phyloP scores from a whole-genome alignment of 495 filamentous ascomycete species.

The Talaromyces trachyspermus region DNA sequence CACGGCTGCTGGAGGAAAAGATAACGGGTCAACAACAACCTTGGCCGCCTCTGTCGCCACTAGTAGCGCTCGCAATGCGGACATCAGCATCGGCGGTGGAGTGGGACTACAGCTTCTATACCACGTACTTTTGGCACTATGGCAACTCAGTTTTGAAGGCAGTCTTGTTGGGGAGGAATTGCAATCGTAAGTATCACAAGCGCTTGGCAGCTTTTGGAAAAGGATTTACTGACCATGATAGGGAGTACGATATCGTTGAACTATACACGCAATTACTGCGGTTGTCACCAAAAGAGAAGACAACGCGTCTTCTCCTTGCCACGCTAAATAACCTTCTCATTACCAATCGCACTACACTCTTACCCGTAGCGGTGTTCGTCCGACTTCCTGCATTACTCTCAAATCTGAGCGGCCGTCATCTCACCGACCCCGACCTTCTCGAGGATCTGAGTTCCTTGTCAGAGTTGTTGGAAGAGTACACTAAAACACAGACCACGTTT shows the following conservation, averaged over 20 bases:
- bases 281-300: constrained; percentile 95
- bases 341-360: constrained; percentile 65
- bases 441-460: constrained; percentile 73
- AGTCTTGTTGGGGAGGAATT: constrained; percentile 75
- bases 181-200: constrained; percentile 54
- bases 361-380: constrained; percentile 73
- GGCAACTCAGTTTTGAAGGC: constrained; percentile 94
- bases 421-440: constrained; percentile 81
- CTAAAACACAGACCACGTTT: constrained; percentile 93
- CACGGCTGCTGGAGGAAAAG: constrained; percentile 65
- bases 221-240: constrained; percentile 27
- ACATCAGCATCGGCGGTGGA: constrained; percentile 64
- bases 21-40: constrained; percentile 60
- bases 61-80: constrained; percentile 47
- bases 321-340: constrained; percentile 79
- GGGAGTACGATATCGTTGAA: constrained; percentile 85
- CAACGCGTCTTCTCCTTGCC: constrained; percentile 81
- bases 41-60: constrained; percentile 58
- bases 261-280: constrained; percentile 86
- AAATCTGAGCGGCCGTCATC: constrained; percentile 73
- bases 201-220: neutral
- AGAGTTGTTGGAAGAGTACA: constrained; percentile 84
- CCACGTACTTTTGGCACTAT: constrained; percentile 83
- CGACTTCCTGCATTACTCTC: constrained; percentile 74
- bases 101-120: constrained; percentile 93